These are phyloP conservation scores for Vaccinium darrowii DNA, from an alignment of 148 eudicot genomes.

Conservation along the genomic window DNA sequence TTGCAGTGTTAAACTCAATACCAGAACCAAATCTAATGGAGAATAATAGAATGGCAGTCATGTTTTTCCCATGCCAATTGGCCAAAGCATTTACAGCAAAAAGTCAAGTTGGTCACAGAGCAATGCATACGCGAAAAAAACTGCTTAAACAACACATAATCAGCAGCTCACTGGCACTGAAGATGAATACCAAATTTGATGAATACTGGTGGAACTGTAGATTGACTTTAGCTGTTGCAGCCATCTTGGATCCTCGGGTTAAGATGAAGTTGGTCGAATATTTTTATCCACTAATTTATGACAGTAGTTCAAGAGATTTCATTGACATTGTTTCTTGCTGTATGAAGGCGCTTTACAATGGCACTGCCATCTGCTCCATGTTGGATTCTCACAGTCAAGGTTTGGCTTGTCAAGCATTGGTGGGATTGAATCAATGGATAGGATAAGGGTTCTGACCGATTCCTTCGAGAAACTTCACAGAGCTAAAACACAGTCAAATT, in stretches of 20 bases:
- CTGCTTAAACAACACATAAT: too few relatives aligned
- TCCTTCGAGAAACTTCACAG: conserved; percentile 62
- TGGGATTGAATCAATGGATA: conserved; percentile 56
- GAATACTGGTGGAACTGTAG: conserved; percentile 81
- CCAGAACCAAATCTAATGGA: too few relatives aligned
- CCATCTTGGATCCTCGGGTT: conserved; percentile 84
- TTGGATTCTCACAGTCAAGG: conserved; percentile 35
- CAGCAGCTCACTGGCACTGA: background rate
- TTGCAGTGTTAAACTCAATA: too few relatives aligned
- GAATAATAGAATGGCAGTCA: too few relatives aligned
- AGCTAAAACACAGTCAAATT: conserved; percentile 58
- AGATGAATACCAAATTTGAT: conserved; percentile 69
- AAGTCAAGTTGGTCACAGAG: too few relatives aligned
- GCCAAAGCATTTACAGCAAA: too few relatives aligned
- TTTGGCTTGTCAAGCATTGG: conserved; percentile 39
- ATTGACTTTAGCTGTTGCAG: conserved; percentile 81
- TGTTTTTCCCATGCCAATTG: too few relatives aligned
- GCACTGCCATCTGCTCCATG: conserved; percentile 46
- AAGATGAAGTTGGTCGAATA: conserved; percentile 87
- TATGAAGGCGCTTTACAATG: conserved; percentile 65
- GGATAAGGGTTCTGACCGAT: conserved; percentile 78
- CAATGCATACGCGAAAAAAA: too few relatives aligned
- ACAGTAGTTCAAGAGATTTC: conserved; percentile 38
- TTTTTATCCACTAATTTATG: conserved; percentile 73
- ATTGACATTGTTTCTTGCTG: conserved; percentile 46